A percentile compares a stretch with the other conserved stretches of the same genome.
Conservation (phyloP, 2,329 filamentous ascomycete genomes). For the Trichoderma citrinoviride region DNA sequence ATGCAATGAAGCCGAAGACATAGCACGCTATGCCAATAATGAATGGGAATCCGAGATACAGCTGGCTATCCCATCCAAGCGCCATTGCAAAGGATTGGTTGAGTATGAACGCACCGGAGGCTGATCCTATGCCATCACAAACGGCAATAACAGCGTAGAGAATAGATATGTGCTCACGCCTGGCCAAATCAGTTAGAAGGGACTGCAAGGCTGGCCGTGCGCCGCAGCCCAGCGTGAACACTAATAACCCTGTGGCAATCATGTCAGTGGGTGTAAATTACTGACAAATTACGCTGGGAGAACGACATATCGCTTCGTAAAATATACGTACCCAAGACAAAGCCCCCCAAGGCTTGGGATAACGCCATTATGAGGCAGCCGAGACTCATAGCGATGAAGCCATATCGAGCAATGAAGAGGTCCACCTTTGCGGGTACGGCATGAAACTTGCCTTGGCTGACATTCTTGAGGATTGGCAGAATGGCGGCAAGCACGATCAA, state of each 20-base stretch:
- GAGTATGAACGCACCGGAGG: constrained; percentile 10
- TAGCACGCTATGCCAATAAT: background rate
- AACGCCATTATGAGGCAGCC: constrained; percentile 11
- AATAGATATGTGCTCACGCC: background rate
- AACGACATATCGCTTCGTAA: no score
- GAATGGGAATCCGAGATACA: constrained; percentile 12
- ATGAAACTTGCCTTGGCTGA: background rate
- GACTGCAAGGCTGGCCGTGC: constrained; percentile 10
- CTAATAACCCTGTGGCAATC: background rate
- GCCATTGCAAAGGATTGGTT: constrained; percentile 7
- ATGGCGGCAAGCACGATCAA: background rate
- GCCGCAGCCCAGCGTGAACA: constrained; percentile 13
- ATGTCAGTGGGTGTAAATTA: background rate
- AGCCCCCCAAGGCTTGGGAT: background rate
- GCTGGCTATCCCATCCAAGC: constrained; percentile 4
- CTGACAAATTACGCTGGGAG: background rate
- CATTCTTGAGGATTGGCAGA: constrained; percentile 1
- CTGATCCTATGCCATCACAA: constrained; percentile 13
- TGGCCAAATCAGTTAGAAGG: constrained; percentile 5
- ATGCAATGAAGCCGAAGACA: background rate
- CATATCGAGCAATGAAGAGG: background rate
- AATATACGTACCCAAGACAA: background rate
- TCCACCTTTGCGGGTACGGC: background rate
- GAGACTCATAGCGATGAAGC: background rate
- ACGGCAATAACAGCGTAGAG: constrained; percentile 4